phyloP scores from a whole-genome alignment of 208 protist species.

The Sergeia podlipaevii region DNA sequence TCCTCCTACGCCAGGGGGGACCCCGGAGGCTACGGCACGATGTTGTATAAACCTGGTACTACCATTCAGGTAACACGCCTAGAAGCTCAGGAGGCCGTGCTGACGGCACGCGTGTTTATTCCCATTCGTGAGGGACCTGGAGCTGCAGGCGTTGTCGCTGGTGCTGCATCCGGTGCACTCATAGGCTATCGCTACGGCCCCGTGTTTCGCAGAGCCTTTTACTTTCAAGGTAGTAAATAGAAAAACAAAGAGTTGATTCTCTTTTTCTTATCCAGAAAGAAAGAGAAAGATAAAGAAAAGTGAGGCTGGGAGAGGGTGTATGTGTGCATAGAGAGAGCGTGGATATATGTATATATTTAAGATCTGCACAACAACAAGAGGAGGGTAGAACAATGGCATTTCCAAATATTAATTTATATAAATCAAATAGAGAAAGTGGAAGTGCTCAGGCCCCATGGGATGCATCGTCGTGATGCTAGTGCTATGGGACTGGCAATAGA shows the following conservation, averaged over 20 bases:
- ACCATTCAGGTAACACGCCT: slow-evolving; percentile 62
- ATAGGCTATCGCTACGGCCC: slow-evolving; percentile 69
- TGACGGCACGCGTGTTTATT: slow-evolving; percentile 75
- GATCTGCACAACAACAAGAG: no score
- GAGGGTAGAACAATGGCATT: no score
- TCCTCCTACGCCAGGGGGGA: slow-evolving; percentile 20
- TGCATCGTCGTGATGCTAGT: no score
- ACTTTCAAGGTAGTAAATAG: slow-evolving; percentile 11
- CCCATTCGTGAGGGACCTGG: slow-evolving; percentile 34
- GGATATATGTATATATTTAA: no score
- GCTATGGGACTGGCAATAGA: no score
- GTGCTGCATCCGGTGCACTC: slow-evolving; percentile 27
- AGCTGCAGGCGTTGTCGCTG: slow-evolving; percentile 25
- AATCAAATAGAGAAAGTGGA: no score
- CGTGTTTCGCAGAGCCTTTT: slow-evolving; percentile 66
- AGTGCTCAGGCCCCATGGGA: no score
- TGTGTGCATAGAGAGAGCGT: no score
- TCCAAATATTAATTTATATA: no score
- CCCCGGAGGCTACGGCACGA: slow-evolving; percentile 37
- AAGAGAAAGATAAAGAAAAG: slow-evolving; percentile 10
- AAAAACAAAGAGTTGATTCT: not conserved
- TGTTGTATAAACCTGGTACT: slow-evolving; percentile 47
- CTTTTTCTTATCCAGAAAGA: slow-evolving; percentile 7
- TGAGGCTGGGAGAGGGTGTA: not conserved
- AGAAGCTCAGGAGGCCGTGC: slow-evolving; percentile 42